These are phyloP conservation scores for Pseudogymnoascus sp. DNA, from an alignment of 2,329 filamentous ascomycete species.

Conservation along the genomic window DNA sequence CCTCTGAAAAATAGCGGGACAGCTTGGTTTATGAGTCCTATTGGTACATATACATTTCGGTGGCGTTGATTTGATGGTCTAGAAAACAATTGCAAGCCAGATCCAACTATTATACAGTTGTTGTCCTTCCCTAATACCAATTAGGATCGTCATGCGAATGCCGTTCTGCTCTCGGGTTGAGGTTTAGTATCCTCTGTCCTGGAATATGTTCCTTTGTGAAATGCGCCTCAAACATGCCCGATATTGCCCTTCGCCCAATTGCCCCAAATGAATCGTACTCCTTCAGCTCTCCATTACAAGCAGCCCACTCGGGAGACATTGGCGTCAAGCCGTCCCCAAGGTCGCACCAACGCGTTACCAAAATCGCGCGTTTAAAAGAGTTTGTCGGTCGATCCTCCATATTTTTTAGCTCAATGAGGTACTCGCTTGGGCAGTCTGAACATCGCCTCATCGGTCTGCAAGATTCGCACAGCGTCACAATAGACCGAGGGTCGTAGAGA, in stretches of 20 bases:
- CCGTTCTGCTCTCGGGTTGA: slow-evolving; percentile 48
- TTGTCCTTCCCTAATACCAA: slow-evolving; percentile 42
- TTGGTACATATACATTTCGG: not conserved
- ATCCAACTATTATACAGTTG: not conserved
- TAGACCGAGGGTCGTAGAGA: slow-evolving; percentile 31
- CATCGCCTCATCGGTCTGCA: slow-evolving; percentile 53
- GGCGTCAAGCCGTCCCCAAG: slow-evolving; percentile 46
- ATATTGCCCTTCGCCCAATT: slow-evolving; percentile 46
- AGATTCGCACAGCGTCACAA: slow-evolving; percentile 42
- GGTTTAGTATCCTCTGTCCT: slow-evolving; percentile 46
- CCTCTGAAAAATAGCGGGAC: not conserved
- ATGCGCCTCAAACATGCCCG: slow-evolving; percentile 49
- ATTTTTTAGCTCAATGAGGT: slow-evolving; percentile 51
- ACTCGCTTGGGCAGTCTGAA: slow-evolving; percentile 53
- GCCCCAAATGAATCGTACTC: slow-evolving; percentile 45
- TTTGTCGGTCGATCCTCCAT: slow-evolving; percentile 42
- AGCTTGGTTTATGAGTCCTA: not conserved
- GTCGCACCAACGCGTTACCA: slow-evolving; percentile 54
- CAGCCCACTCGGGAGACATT: slow-evolving; percentile 43
- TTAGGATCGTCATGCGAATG: slow-evolving; percentile 45
- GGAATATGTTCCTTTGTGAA: slow-evolving; percentile 45
- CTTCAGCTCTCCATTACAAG: slow-evolving; percentile 37
- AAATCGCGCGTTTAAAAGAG: slow-evolving; percentile 49
- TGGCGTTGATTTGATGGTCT: not conserved
- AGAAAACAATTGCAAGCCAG: not conserved